Conservation (phyloP, 306 rosid species). For the Bauhinia variegata region DNA sequence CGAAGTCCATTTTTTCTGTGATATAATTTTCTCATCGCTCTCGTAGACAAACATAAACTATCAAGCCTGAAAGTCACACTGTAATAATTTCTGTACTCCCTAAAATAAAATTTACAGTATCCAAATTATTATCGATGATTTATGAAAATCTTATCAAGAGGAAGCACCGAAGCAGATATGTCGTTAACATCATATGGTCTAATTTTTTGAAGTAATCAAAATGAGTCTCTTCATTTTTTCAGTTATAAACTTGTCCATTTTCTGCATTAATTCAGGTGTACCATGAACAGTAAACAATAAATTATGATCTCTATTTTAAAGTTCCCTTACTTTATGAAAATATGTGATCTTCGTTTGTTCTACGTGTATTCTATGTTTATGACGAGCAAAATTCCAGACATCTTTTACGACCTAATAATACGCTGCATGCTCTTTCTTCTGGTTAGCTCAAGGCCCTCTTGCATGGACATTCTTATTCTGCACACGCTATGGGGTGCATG, state of each 20-base stretch:
- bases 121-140: neutral
- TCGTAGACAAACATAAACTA: conserved; percentile 4
- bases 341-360: conserved; percentile 25
- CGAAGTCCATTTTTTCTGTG: neutral
- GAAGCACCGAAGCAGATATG: conserved; percentile 12
- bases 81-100: conserved; percentile 16
- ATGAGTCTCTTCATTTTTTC: neutral
- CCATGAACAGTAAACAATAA: conserved; percentile 7
- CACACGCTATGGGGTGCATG: conserved; percentile 93
- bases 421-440: conserved; percentile 37
- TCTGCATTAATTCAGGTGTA: conserved; percentile 12
- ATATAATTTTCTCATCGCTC: conserved; percentile 22
- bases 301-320: conserved; percentile 23
- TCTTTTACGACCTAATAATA: conserved; percentile 34
- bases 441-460: conserved; percentile 84
- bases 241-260: conserved; percentile 5
- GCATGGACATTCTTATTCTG: conserved; percentile 95
- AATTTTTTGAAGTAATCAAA: conserved; percentile 15
- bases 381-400: conserved; percentile 27
- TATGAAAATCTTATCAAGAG: neutral
- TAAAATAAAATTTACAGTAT: neutral
- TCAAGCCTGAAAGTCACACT: conserved; percentile 27
- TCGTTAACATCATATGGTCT: neutral
- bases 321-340: conserved; percentile 9
- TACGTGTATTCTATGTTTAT: conserved; percentile 27